Evolutionary conservation across 2,329 filamentous ascomycete genomes (phyloP), one percentile per base, ranked within the genome.

Genomic region (Colletotrichum eleusines): DNA sequence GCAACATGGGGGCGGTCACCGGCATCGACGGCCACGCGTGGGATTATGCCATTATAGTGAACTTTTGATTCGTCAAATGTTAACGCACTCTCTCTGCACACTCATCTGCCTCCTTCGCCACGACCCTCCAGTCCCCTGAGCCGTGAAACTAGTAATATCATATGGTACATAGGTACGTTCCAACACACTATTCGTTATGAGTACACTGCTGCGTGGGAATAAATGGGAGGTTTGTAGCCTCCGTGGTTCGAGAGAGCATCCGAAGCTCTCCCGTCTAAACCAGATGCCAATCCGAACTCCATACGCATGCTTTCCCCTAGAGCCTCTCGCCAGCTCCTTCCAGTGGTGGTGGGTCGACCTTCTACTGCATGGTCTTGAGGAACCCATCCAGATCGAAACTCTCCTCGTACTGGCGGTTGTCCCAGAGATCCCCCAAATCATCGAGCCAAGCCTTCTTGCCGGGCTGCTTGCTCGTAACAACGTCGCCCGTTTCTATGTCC

Each of bases 381-480:
- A 98, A 99, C 4, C 94, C 95, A 77, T 97, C 94, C 75, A 99
- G 84, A 80, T 98, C 94, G 80, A 98, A 98, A 81, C 97, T 97
- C 84, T 99, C 96, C 82, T 98, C 94, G 81, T 99, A 99, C 84
- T 98, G 95, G 79, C 91, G 91, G 80, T 98, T 95, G 79, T 99
- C 96, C 95, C 96, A 99, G 38, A 99, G 84, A 81, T 99, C 96
- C 69, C 94, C 95, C 69, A 99, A 83, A 78, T 98, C 96, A 79
- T 99, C 96, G 73, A 98, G 83, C 89, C 95, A 97, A 8, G 95
- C 87, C 86, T 97, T 98, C 87, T 98, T 98, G 69, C 96, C 96
- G 76, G 97, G 97, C 81, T 97, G 94, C 80, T 97, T 94, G 50
- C 64, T 58, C n/a, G 72, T 73, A 74, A 94, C 88, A 63, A 98